Evolutionary conservation across 1,139 yeast genomes (phyloP).

Genomic region (Debaryomycetaceae sp.): DNA sequence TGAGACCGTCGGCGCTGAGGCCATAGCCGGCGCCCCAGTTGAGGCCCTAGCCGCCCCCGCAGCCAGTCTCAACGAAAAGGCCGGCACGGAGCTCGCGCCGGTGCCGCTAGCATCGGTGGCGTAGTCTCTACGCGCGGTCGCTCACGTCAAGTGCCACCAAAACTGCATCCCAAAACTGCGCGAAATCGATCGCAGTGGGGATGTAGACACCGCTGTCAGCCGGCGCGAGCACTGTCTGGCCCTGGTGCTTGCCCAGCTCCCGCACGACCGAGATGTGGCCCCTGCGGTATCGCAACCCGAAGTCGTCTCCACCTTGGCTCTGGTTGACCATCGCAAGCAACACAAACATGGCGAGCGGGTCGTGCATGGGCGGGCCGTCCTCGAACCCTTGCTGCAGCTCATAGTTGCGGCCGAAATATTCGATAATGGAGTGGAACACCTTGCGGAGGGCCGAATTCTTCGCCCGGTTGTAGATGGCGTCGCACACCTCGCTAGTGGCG

Average conservation of each 20-base stretch:
- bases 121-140: too few relatives aligned
- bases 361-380: slow-evolving; percentile 77
- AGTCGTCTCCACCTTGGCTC: slow-evolving; percentile 15
- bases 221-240: slow-evolving; percentile 30
- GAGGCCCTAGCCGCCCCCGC: too few relatives aligned
- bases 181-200: slow-evolving; percentile 40
- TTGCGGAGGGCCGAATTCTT: slow-evolving; percentile 39
- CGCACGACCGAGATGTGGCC: slow-evolving; percentile 21
- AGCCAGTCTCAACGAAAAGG: background rate
- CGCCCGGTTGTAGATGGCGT: slow-evolving; percentile 18
- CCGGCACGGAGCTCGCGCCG: background rate
- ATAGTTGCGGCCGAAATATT: slow-evolving; percentile 50
- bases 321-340: slow-evolving; percentile 43
- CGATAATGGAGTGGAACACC: slow-evolving; percentile 54
- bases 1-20: slow-evolving; percentile 1
- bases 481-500: slow-evolving; percentile 47
- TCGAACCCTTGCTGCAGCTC: slow-evolving; percentile 35
- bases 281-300: slow-evolving; percentile 22
- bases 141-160: slow-evolving; percentile 32
- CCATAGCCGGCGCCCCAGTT: too few relatives aligned
- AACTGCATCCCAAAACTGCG: slow-evolving; percentile 51
- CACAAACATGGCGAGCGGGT: slow-evolving; percentile 68
- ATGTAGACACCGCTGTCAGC: slow-evolving; percentile 40
- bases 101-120: too few relatives aligned
- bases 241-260: slow-evolving; percentile 27